Conservation (phyloP, 805 yeast species). For the Hanseniaspora singularis region DNA sequence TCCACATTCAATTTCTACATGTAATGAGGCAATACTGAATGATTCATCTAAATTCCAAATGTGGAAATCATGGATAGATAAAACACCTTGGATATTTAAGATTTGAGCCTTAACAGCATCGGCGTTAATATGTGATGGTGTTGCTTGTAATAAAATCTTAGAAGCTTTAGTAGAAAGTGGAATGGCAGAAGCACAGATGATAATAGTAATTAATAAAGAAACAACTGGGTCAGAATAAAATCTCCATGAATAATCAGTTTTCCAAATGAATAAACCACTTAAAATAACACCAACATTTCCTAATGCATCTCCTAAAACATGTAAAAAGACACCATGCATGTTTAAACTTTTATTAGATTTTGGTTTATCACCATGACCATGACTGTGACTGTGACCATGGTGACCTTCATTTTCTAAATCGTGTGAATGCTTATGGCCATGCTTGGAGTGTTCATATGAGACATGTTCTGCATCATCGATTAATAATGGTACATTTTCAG, state of each 20-base stretch:
- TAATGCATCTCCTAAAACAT: conserved; percentile 89
- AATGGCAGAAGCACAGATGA: conserved; percentile 81
- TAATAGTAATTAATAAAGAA: conserved; percentile 72
- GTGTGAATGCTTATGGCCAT: conserved; percentile 15
- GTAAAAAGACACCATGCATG: conserved; percentile 94
- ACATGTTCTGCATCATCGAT: conserved; percentile 8
- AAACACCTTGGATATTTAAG: conserved; percentile 54
- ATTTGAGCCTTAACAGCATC: conserved; percentile 62
- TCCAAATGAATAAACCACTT: conserved; percentile 88
- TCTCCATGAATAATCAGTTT: conserved; percentile 80
- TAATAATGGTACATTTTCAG: conserved; percentile 32
- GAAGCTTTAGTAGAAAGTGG: conserved; percentile 82
- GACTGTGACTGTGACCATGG: too few species aligned
- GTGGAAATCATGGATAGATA: conserved; percentile 87
- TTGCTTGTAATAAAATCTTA: conserved; percentile 79
- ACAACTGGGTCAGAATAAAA: conserved; percentile 77
- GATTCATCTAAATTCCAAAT: conserved; percentile 91
- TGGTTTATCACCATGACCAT: conserved; percentile 31
- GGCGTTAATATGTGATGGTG: conserved; percentile 74
- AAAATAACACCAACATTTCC: conserved; percentile 89
- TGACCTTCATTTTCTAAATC: conserved; percentile 18
- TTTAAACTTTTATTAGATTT: conserved; percentile 47
- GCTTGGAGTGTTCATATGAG: conserved; percentile 18
- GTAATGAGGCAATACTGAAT: conserved; percentile 76
- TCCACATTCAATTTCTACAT: conserved; percentile 56